Base-by-base conservation (phyloP, 768 basidiomycete genomes). In the Tephrocybe sp. region DNA sequence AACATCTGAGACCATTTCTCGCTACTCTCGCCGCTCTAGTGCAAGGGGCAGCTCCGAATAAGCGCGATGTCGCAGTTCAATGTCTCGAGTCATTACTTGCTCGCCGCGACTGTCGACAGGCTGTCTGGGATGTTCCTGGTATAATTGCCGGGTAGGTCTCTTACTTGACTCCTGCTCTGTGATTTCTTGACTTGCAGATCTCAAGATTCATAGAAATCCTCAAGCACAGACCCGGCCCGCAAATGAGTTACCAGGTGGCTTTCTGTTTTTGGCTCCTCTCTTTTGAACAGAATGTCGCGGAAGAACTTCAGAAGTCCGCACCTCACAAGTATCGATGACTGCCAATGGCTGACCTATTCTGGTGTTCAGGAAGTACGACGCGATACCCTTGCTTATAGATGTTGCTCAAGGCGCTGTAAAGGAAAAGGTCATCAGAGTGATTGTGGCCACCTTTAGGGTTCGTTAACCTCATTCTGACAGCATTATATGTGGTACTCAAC, bases 231-330 rank as follows among this genome's bases (percentile, higher is more conserved):
- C 85, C 90, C 13, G 83, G 85, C 18, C 91, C 95, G 16, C 97
- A 99, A 69, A 91, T 96, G 84, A 88, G 83, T 70, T 99, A 98
- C 64, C 94, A 97, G 75, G 84, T 94, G 35, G 83, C 83, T 21
- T 90, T 92, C 64, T 96, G 92, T 65, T 73, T 98, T 53, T 99
- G 97, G 97, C 72, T 98, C 43, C 71, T 98, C 48, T 89, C 93
- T 0, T 99, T 97, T 55, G 93, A 99, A 63, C 77, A 83, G 59
- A 79, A 86, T 30, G 77, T 97, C 25, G 89, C 95, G 1, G 83
- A 89, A 55, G 78, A 90, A 44, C 84, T 98, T 61, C 91, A 98
- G 70, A 86, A 84, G 95, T 94, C 52, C 39, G 82, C 68, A 9
- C 7, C 21, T 16, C 12, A 31, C 28, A n/a, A 28, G 9, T 16